A percentile compares a stretch with the other conserved stretches of the same genome.
Conservation (phyloP, 2,329 filamentous ascomycete genomes). For the Penicillium sp. region DNA sequence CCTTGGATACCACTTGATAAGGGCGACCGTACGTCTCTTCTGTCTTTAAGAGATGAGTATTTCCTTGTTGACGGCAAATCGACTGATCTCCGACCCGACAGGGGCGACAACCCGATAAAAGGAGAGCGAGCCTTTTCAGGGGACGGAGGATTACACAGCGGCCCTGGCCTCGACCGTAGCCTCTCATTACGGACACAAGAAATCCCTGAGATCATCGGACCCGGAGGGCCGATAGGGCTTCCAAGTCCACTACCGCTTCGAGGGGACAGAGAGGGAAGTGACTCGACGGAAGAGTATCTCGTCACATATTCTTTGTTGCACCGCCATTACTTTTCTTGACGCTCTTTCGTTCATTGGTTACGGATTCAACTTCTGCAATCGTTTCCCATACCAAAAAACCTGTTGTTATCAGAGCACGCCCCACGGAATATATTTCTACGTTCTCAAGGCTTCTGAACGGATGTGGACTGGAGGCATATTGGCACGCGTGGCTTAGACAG, state of each 20-base stretch:
- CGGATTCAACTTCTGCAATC: slow-evolving; percentile 14
- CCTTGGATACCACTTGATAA: slow-evolving; percentile 31
- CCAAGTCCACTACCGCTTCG: slow-evolving; percentile 9
- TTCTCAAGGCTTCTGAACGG: not conserved
- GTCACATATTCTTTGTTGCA: slow-evolving; percentile 26
- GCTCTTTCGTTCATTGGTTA: slow-evolving; percentile 1
- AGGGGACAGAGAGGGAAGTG: slow-evolving; percentile 24
- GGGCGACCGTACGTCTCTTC: slow-evolving; percentile 26
- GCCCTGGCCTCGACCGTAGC: slow-evolving; percentile 26
- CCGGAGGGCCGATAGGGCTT: slow-evolving; percentile 15
- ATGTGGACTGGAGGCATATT: slow-evolving; percentile 1
- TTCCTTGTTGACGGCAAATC: slow-evolving; percentile 37
- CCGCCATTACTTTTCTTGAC: slow-evolving; percentile 25
- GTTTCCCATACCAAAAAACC: slow-evolving; percentile 3
- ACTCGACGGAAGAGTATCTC: slow-evolving; percentile 31
- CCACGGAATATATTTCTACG: slow-evolving; percentile 11
- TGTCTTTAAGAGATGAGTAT: slow-evolving; percentile 32
- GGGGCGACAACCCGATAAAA: slow-evolving; percentile 33
- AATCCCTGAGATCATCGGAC: slow-evolving; percentile 28
- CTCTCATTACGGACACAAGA: slow-evolving; percentile 23
- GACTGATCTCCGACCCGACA: slow-evolving; percentile 27
- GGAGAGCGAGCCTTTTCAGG: slow-evolving; percentile 20
- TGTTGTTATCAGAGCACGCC: not conserved
- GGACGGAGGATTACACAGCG: slow-evolving; percentile 29
- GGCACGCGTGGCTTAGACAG: slow-evolving; percentile 1